These are phyloP conservation scores for Paecilomyces sp. DNA, from an alignment of 2,329 filamentous ascomycete species.

Conservation along the genomic window DNA sequence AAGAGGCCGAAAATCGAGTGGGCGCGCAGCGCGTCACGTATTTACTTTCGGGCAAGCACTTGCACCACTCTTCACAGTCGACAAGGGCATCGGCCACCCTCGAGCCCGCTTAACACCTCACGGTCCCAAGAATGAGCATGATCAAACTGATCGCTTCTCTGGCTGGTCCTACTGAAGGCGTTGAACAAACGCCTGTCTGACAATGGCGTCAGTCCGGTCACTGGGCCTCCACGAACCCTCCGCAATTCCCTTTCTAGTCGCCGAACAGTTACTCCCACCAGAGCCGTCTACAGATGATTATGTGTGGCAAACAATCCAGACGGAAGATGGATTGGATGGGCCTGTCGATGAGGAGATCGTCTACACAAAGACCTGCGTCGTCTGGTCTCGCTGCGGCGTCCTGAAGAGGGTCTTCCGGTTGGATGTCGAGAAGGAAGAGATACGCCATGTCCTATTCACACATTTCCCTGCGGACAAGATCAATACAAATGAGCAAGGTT, in stretches of 20 bases:
- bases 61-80: background rate
- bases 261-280: conserved; percentile 66
- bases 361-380: conserved; percentile 64
- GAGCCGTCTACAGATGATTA: conserved; percentile 61
- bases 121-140: conserved; percentile 1
- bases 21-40: conserved; percentile 8
- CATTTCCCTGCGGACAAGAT: conserved; percentile 57
- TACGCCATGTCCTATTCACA: conserved; percentile 80
- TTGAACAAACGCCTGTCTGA: conserved; percentile 8
- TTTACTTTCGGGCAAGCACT: conserved; percentile 3
- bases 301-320: conserved; percentile 62
- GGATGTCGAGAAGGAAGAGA: conserved; percentile 74
- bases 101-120: background rate
- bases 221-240: conserved; percentile 85
- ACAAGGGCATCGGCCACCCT: background rate
- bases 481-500: conserved; percentile 6
- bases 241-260: conserved; percentile 73
- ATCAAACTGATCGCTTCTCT: conserved; percentile 1
- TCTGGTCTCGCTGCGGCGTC: conserved; percentile 83
- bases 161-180: background rate
- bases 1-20: conserved; percentile 4
- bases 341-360: conserved; percentile 71
- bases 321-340: conserved; percentile 35
- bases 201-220: conserved; percentile 86
- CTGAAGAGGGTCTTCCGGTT: conserved; percentile 83